phyloP scores from a whole-genome alignment of 75 land plant genomes.

The Selaginella tamariscina region DNA sequence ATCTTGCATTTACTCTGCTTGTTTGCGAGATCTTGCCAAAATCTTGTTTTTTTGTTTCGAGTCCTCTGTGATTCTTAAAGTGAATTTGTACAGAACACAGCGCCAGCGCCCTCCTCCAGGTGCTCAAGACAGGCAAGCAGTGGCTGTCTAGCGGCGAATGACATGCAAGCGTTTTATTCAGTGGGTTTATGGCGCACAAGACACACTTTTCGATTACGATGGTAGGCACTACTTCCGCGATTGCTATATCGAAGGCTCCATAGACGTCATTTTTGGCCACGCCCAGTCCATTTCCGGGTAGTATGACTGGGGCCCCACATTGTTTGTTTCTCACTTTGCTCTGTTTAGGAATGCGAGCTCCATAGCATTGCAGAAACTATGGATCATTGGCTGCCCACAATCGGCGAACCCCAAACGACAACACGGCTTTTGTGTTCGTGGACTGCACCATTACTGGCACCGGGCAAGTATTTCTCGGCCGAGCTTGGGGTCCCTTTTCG shows the following conservation, averaged over 20 bases:
- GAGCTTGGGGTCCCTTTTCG: constrained; percentile 4
- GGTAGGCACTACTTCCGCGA: constrained; percentile 5
- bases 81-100: constrained; percentile 1
- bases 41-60: neutral
- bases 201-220: constrained; percentile 2
- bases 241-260: constrained; percentile 10
- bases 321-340: too few species aligned
- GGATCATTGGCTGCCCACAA: constrained; percentile 27
- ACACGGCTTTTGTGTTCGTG: constrained; percentile 30
- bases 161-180: constrained; percentile 11
- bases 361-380: constrained; percentile 16
- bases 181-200: constrained; percentile 10
- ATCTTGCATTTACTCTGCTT: too few species aligned
- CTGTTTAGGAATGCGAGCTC: constrained; percentile 17
- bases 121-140: constrained; percentile 8
- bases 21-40: neutral
- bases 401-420: constrained; percentile 13
- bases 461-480: constrained; percentile 4
- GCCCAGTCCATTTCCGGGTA: constrained; percentile 6
- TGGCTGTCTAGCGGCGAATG: constrained; percentile 4
- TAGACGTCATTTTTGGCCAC: constrained; percentile 8
- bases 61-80: neutral
- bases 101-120: constrained; percentile 13
- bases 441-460: constrained; percentile 25
- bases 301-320: too few species aligned